Base-by-base conservation (phyloP, 2,329 filamentous ascomycete species). In the Thermothelomyces thermophilus region DNA sequence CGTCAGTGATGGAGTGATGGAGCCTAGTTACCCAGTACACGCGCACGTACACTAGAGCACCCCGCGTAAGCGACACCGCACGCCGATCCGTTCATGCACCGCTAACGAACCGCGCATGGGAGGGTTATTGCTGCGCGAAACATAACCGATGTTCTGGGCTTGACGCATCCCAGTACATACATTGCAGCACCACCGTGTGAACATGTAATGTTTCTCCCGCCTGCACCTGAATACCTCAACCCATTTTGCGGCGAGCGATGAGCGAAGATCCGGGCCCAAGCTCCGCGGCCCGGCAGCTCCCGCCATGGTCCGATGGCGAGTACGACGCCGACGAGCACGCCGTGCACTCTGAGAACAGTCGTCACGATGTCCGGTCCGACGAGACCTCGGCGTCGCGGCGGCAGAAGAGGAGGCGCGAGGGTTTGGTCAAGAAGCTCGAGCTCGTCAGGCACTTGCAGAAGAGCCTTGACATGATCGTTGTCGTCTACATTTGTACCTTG, bases 381-480 rank as follows among this genome's bases (percentile, higher is more conserved):
- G 48, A 47, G 53, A 59, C 47, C 26, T 54, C 24, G 42, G 28
- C 54, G 33, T 53, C 45, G 30, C 53, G 10, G 49, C 54, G 41
- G 44, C 49, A 58, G 51, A 54, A 61, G 42, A 64, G 58, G 48
- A 57, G 60, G 10, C 62, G 62, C 33, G 58, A 61, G 26, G 68
- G 69, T 53, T 59, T 75, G 51, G 62, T 68, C 50, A 82, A 76
- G 65, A 83, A 83, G 70, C 69, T 80, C 49, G 68, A 78, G 55
- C 82, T 84, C 62, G 67, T 83, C 58, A 77, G 73, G 35, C 75
- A 82, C 57, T 70, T 86, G 53, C 75, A 82, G 58, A 71, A 72
- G 60, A 79, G 74, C 54, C 69, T 86, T 51, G 82, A 86, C 67
- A 74, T 77, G 59, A 61, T 84, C 40, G 75, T 84, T 42, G 83